A percentile compares a stretch with the other conserved stretches of the same genome.
Conservation (phyloP, 495 filamentous ascomycete genomes). For the Echria macrotheca region DNA sequence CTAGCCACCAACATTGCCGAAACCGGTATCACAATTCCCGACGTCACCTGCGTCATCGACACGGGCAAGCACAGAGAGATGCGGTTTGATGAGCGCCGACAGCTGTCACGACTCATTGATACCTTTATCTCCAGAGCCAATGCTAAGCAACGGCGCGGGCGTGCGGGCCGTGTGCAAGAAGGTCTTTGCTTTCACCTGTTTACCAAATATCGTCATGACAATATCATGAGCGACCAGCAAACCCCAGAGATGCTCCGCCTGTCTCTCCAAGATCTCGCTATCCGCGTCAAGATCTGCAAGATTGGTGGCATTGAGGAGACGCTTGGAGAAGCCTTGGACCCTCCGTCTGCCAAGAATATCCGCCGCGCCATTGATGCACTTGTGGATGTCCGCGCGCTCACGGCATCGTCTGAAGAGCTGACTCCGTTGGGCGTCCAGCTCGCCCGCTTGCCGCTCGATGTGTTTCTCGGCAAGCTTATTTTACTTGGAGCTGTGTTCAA, state of each 20-base stretch:
- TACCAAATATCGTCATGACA: constrained; percentile 78
- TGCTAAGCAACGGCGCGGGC: constrained; percentile 86
- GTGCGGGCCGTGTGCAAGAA: constrained; percentile 92
- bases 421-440: constrained; percentile 83
- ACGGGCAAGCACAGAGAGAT: constrained; percentile 95
- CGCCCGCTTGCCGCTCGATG: constrained; percentile 83
- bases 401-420: constrained; percentile 62
- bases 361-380: constrained; percentile 85
- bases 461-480: constrained; percentile 89
- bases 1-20: constrained; percentile 96
- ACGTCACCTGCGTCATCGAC: constrained; percentile 93
- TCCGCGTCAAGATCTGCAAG: constrained; percentile 96
- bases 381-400: constrained; percentile 88
- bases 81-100: constrained; percentile 86
- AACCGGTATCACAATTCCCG: constrained; percentile 94
- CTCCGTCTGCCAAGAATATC: constrained; percentile 85
- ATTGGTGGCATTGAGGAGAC: constrained; percentile 87
- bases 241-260: constrained; percentile 92
- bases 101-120: constrained; percentile 83
- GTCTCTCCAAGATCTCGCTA: constrained; percentile 86
- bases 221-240: constrained; percentile 77
- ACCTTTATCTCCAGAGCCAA: constrained; percentile 92
- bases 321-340: constrained; percentile 81
- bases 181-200: constrained; percentile 95
- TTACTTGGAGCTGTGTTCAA: constrained; percentile 78